Evolutionary conservation across 2,329 filamentous ascomycete genomes (phyloP), one percentile per base, ranked within the genome.

Genomic region (Orbilia quercus): DNA sequence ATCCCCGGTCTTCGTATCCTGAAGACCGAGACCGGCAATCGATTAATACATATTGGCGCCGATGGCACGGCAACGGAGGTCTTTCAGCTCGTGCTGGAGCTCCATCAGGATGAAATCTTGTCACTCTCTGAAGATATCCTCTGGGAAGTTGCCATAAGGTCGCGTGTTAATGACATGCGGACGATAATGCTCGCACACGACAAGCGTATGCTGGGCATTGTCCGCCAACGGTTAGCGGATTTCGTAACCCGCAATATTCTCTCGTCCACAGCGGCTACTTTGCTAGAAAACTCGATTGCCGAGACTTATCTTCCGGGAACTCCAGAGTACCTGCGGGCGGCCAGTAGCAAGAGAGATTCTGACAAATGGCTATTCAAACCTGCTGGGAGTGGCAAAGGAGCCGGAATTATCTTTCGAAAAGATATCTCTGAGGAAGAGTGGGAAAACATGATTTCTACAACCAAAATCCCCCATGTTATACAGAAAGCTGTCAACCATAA

Each of bases 181-280:
- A 83, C 81, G 0, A 76, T 83, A 4, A 74, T 82, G 7, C 72
- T 83, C 0, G 79, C 81, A 0, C 82, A 83, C 64, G 82, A 83
- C 74, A 83, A 83, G 69, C 79, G 82, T 1, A 82, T 83, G 80
- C 75, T 83, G 0, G 81, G 81, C 7, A 78, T 83, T 9, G 71
- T 83, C 2, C 78, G 75, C 34, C 79, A 81, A 53, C 81, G 83
- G 59, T 64, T 81, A 0, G 58, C 73, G 2, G n/a, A 45, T 0
- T 59, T 83, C 4, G 45, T 69, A n/a, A 16, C 44, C 1, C 55
- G 50, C 23, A 34, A 22, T 16, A 22, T 40, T 25, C 48, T 64
- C 4, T 67, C 63, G 1, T 44, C 23, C 2, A 42, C 55, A 22
- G 44, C 34, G 7, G 62, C 62, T 11, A 57, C 7, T 73, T 82